Evolutionary conservation across 2,329 filamentous ascomycete species (phyloP), one percentile per base, ranked within the genome.

Genomic region (Pestalotiopsis sp.): DNA sequence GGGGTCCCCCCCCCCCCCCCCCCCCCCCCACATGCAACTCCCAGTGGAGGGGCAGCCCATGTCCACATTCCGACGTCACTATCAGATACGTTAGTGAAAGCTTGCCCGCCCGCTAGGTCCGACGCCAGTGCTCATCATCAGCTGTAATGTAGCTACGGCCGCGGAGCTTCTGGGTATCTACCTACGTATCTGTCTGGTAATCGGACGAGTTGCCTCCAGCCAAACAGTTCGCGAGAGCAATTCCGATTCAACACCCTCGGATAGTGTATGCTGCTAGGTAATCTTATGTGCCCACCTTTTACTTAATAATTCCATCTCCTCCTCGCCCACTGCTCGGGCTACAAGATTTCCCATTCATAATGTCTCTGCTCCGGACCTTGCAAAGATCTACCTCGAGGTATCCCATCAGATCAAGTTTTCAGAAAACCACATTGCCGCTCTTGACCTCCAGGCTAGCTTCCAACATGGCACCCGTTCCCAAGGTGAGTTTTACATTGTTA

Each of bases 401-500:
- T 60, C 64, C 72, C 39, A 62, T 76, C n/a, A 61, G 38, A 59
- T 74, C 69, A 66, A 77, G 76, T 17, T 78, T 78, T 39, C 76
- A 76, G 69, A 76, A 72, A 72, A 71, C 68, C 7, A 77, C 62
- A 60, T 73, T 79, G 3, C 77, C 77, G n/a, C 66, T 75, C 60
- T 63, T 79, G 67, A 68, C 68, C 65, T 69, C 74, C 17, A 75
- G 76, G 68, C 70, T 74, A 70, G 74, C 75, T 56, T 78, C 77
- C 56, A 78, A 73, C 56, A 77, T 73, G 70, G 62, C 73, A 39
- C 72, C 76, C n/a, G 63, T 68, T 11, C 70, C 70, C 14, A 63
- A 67, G 62, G 70, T 71, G 41, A 63, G 70, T 68, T 45, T 39
- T 27, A 20, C 12, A 45, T 49, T n/a, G 14, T 59, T 20, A 11